These are phyloP conservation scores for Bertia moriformis DNA, from an alignment of 2,329 filamentous ascomycete species.

Conservation along the genomic window DNA sequence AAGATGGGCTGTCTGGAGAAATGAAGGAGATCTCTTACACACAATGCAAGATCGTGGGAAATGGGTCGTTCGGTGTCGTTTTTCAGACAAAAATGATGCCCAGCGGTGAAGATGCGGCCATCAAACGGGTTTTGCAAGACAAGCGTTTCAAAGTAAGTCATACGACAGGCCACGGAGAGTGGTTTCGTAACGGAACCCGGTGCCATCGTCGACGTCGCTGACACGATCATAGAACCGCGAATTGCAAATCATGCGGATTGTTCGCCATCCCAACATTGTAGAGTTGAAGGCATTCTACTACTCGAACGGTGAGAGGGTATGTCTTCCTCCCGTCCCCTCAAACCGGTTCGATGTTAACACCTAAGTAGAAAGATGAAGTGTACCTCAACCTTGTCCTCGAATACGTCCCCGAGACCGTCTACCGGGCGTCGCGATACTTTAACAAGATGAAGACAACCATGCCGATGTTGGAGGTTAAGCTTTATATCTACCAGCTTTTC, in stretches of 20 bases:
- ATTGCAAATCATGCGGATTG: slow-evolving; percentile 98
- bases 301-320: slow-evolving; percentile 92
- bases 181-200: slow-evolving; percentile 1
- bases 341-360: slow-evolving; percentile 2
- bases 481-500: slow-evolving; percentile 99
- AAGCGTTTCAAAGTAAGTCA: slow-evolving; percentile 96
- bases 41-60: slow-evolving; percentile 98
- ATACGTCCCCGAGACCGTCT: slow-evolving; percentile 95
- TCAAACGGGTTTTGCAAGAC: slow-evolving; percentile 96
- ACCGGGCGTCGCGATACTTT: slow-evolving; percentile 94
- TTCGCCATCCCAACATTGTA: slow-evolving; percentile 96
- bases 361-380: slow-evolving; percentile 77
- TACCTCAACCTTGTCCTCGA: slow-evolving; percentile 97
- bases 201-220: background rate
- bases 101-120: slow-evolving; percentile 94
- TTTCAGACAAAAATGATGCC: slow-evolving; percentile 98
- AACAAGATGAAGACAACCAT: slow-evolving; percentile 99
- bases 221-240: slow-evolving; percentile 66
- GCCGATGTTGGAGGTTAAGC: slow-evolving; percentile 96
- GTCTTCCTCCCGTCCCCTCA: slow-evolving; percentile 20
- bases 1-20: slow-evolving; percentile 93
- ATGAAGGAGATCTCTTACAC: slow-evolving; percentile 95
- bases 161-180: no score
- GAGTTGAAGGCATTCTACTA: slow-evolving; percentile 99
- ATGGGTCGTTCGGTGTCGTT: slow-evolving; percentile 95